These are phyloP conservation scores for Phaeosphaeria sp. DNA, from an alignment of 2,329 filamentous ascomycete genomes.

Conservation along the genomic window DNA sequence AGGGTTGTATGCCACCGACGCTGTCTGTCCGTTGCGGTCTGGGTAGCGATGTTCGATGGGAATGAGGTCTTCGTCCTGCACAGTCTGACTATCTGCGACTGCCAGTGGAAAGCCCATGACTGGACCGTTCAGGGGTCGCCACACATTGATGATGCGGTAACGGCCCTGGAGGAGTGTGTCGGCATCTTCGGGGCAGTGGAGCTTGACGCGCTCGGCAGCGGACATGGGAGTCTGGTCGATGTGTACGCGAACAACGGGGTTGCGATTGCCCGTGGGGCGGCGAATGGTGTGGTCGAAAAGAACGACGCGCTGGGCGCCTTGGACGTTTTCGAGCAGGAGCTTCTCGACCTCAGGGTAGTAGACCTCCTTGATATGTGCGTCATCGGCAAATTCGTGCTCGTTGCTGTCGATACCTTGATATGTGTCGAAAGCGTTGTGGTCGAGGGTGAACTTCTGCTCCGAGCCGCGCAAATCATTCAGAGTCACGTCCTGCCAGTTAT, in stretches of 20 bases:
- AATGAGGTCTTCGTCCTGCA: conserved; percentile 69
- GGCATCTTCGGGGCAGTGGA: conserved; percentile 72
- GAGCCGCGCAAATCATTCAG: conserved; percentile 77
- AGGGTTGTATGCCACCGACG: conserved; percentile 67
- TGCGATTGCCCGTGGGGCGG: conserved; percentile 67
- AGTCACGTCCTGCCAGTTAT: conserved; percentile 56
- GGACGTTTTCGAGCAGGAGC: conserved; percentile 71
- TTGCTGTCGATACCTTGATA: conserved; percentile 64
- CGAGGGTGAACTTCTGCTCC: conserved; percentile 70
- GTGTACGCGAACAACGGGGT: conserved; percentile 75
- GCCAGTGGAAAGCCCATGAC: conserved; percentile 64
- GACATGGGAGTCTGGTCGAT: conserved; percentile 80
- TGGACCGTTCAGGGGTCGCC: conserved; percentile 69
- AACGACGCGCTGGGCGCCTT: conserved; percentile 69
- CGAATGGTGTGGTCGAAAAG: conserved; percentile 91
- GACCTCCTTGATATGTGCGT: conserved; percentile 69
- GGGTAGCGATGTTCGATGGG: conserved; percentile 77
- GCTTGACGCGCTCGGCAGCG: conserved; percentile 69
- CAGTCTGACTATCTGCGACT: conserved; percentile 62
- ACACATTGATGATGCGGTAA: conserved; percentile 87
- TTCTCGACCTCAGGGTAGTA: conserved; percentile 88
- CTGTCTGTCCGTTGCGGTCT: conserved; percentile 74
- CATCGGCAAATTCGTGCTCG: conserved; percentile 67
- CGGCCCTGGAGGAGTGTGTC: conserved; percentile 69
- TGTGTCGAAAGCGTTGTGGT: conserved; percentile 77